Base-by-base conservation (phyloP, 305 asterid species). In the Andrographis paniculata region DNA sequence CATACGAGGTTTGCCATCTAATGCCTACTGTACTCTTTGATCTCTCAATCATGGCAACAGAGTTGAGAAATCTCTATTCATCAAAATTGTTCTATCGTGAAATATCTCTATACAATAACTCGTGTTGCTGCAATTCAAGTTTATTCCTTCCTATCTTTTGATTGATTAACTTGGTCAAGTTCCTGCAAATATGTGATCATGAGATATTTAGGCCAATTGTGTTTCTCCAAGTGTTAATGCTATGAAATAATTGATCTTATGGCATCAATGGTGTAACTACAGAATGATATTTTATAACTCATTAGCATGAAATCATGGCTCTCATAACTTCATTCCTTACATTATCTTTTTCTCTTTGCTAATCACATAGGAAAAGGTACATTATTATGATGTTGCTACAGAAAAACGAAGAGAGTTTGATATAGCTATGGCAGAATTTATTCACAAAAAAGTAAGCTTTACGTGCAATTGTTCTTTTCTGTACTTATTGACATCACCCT, bases 381-480 rank as follows among this genome's bases (percentile, higher is more conserved):
- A 82, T 5, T 89, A 89, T 69, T 89, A 82, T 56, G 97, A 89
- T 58, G 66, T 78, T 50, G 97, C 97, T 64, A 82, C 97, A 20
- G 81, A 76, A 70, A 89, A 85, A 62, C 85, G 97, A 62, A 83
- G 87, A 33, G 95, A 84, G 70, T 88, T 88, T 62, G 94, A 89
- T 17, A 53, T 44, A 40, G 95, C 97, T 55, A 85, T 73, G 77
- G 69, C 86, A 24, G 68, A 74, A 47, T 82, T 71, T 50, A 66
- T 56, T 33, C 84, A 70, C 62, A 76, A 56, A 71, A 77, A 72
- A 87, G 95, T 88, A 42, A 51, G 31, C 14, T 14, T 23, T 20
- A 35, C 40, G 6, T 27, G 24, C 46, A 14, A 1, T 2, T 33
- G 14, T 38, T 19, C 43, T 27, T 48, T 15, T 40, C 19, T 4